Conservation (phyloP, 306 rosid species). For the Prunus persica region Prunus_persica_NCBIv2 NC_034011.1:3004501-3005000, state of each 20-base stretch:
- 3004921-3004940: not conserved
- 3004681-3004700: not conserved
- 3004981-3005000: not conserved
- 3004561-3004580: not conserved
- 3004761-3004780: not conserved
- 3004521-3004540: not conserved
- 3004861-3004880: slow-evolving; percentile 12
- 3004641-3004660: not conserved
- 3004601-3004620: not conserved
- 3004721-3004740: slow-evolving; percentile 1
- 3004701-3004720: not conserved
- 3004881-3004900: not conserved
- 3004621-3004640: not conserved
- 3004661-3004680: not conserved
- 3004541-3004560: not conserved
- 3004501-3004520: not conserved
- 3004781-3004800: slow-evolving; percentile 3
- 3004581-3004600: not conserved
- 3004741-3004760: not conserved
- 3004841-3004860: slow-evolving; percentile 11
- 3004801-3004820: slow-evolving; percentile 13
- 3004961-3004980: not conserved
- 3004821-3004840: not conserved
- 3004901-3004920: slow-evolving; percentile 1
- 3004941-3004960: not conserved